Evolutionary conservation across 2,329 filamentous ascomycete species (phyloP), one percentile per base, ranked within the genome.

Genomic region (Neopestalotiopsis sp.): DNA sequence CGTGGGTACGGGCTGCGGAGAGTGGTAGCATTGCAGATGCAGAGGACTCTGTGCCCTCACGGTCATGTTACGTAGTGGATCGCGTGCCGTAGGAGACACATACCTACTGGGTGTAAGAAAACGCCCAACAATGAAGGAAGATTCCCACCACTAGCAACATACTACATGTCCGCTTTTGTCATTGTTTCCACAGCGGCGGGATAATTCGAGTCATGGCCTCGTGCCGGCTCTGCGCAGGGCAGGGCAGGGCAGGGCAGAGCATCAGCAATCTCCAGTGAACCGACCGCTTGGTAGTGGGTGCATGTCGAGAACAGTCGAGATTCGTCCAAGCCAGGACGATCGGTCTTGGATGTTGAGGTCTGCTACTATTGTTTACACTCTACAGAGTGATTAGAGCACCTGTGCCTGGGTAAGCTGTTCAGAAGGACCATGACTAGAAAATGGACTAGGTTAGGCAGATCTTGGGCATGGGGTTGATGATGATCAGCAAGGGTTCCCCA

Each of bases 1-100:
- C 63, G n/a, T 66, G 63, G 63, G 63, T 57, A 49, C 49, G 63
- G 49, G 63, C 24, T 66, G 42, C 53, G 53, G 62, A 20, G 62
- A 28, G 34, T 49, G 62, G 62, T 45, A 30, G 34, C 62, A 65
- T 65, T 66, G 64, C 45, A 66, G n/a, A 57, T 58, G 53, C 32
- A 66, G 13, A 57, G 20, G 28, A 34, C n/a, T 34, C 32, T 40
- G 59, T 62, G 28, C 30, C 17, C 13, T 65, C 5, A 24, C n/a
- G 40, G 38, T 20, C 34, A 28, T 45, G 34, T 49, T 65, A 45
- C 61, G 61, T 40, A 40, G 32, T 32, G 58, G 32, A 61, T 61
- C 32, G 58, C 58, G 58, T 61, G 45, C 45, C 45, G 45, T 53
- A 17, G 45, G 42, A n/a, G 17, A 53, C 17, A n/a, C 45, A 53